A percentile compares a stretch with the other conserved stretches of the same genome.
Conservation (phyloP, 1,139 yeast genomes). For the Debaryomyces sp. region DNA sequence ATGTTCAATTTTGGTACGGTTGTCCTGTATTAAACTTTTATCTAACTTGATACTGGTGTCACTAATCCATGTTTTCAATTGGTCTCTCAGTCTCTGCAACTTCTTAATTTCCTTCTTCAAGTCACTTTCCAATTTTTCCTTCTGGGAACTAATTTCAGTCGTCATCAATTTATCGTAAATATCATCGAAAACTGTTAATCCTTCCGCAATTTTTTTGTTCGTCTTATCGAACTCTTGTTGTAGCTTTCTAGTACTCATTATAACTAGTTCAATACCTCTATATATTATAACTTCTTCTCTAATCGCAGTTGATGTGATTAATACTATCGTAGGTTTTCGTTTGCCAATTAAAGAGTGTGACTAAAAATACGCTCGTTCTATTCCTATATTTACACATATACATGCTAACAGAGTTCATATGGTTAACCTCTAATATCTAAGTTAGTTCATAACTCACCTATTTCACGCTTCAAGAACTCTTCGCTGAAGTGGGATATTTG, state of each 20-base stretch:
- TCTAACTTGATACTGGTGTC: conserved; percentile 93
- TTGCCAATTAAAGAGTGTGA: conserved; percentile 3
- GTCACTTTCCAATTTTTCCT: conserved; percentile 92
- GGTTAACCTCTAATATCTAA: not conserved
- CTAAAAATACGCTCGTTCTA: not conserved
- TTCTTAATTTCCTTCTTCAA: conserved; percentile 95
- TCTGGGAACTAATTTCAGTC: conserved; percentile 84
- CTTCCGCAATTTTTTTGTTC: conserved; percentile 92
- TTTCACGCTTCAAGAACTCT: conserved; percentile 58
- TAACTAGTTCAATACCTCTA: conserved; percentile 1
- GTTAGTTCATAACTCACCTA: conserved; percentile 18
- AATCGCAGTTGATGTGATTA: conserved; percentile 41
- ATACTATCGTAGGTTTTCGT: not conserved
- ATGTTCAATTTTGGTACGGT: conserved; percentile 80
- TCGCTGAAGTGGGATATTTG: conserved; percentile 77
- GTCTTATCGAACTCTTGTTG: conserved; percentile 91
- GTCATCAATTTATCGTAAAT: conserved; percentile 84
- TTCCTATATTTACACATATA: conserved; percentile 6
- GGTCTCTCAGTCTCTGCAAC: conserved; percentile 92
- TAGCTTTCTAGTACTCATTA: conserved; percentile 50
- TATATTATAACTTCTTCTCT: conserved; percentile 14
- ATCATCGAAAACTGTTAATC: conserved; percentile 84
- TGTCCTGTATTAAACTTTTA: conserved; percentile 70
- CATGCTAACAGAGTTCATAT: not conserved
- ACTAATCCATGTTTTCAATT: conserved; percentile 92